A percentile compares a stretch with the other conserved stretches of the same genome.
These are phyloP conservation scores for Chrysanthemum seticuspe DNA, from an alignment of 129 eudicot species.

Conservation along the genomic window DNA sequence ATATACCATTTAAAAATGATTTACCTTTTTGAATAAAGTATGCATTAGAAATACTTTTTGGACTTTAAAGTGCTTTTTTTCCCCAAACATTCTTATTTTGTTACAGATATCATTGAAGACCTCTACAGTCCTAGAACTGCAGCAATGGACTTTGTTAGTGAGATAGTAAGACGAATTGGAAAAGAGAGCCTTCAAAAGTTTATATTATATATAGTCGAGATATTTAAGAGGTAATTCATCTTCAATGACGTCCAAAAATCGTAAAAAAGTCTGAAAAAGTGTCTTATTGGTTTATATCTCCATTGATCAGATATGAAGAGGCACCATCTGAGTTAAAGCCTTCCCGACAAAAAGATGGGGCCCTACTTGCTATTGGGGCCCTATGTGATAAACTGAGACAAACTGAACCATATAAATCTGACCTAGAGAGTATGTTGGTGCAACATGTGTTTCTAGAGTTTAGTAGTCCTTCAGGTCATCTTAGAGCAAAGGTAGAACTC, in stretches of 20 bases:
- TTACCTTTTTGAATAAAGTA: too few species aligned
- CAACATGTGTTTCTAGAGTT: slow-evolving; percentile 96
- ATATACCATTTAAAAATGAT: too few species aligned
- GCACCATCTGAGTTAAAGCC: slow-evolving; percentile 71
- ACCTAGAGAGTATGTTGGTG: slow-evolving; percentile 89
- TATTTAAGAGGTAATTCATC: slow-evolving; percentile 71
- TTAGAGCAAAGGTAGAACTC: slow-evolving; percentile 76
- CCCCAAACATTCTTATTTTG: not conserved
- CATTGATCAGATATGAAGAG: slow-evolving; percentile 59
- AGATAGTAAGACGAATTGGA: slow-evolving; percentile 89
- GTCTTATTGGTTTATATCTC: not conserved
- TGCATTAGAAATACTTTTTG: too few species aligned
- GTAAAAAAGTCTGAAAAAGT: not conserved
- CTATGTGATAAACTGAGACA: slow-evolving; percentile 93
- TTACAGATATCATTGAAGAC: slow-evolving; percentile 91
- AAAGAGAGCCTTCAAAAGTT: slow-evolving; percentile 94
- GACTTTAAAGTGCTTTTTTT: too few species aligned
- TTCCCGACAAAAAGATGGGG: slow-evolving; percentile 92
- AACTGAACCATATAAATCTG: slow-evolving; percentile 89
- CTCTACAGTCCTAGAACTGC: slow-evolving; percentile 98
- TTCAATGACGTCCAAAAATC: not conserved
- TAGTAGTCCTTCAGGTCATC: slow-evolving; percentile 81
- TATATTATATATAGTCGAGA: slow-evolving; percentile 73
- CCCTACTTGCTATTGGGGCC: too few species aligned
- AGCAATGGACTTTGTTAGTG: slow-evolving; percentile 97